Conservation (phyloP, 1,284 basidiomycete genomes). For the Hypsizygus ulmarius region DNA sequence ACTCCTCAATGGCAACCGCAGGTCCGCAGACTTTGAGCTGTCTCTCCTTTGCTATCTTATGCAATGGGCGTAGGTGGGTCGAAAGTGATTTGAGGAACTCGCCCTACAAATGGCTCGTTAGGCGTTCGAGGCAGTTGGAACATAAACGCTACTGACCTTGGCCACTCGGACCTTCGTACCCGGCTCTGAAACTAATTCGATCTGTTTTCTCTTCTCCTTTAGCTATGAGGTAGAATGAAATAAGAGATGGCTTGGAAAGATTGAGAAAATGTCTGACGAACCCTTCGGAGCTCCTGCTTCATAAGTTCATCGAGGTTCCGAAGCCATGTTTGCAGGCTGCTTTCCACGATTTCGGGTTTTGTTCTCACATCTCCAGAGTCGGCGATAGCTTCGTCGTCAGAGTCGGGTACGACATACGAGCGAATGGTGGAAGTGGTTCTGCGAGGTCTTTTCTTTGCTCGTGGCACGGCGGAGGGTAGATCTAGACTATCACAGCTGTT, state of each 20-base stretch:
- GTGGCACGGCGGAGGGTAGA: slow-evolving; percentile 20
- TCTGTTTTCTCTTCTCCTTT: slow-evolving; percentile 57
- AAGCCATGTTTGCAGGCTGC: slow-evolving; percentile 64
- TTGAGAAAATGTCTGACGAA: slow-evolving; percentile 26
- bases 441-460: slow-evolving; percentile 54
- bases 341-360: slow-evolving; percentile 43
- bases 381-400: slow-evolving; percentile 63
- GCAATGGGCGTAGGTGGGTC: slow-evolving; percentile 53
- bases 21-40: slow-evolving; percentile 30
- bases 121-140: neutral
- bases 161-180: slow-evolving; percentile 48
- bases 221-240: slow-evolving; percentile 39
- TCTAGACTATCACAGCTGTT: slow-evolving; percentile 4
- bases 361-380: slow-evolving; percentile 35
- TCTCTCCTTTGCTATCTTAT: slow-evolving; percentile 52
- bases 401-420: slow-evolving; percentile 67
- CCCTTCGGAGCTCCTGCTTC: slow-evolving; percentile 67
- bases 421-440: slow-evolving; percentile 49
- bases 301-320: slow-evolving; percentile 54
- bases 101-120: slow-evolving; percentile 39
- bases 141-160: slow-evolving; percentile 44
- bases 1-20: slow-evolving; percentile 18
- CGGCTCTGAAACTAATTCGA: slow-evolving; percentile 41
- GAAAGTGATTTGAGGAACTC: slow-evolving; percentile 64
- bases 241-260: slow-evolving; percentile 8